These are phyloP conservation scores for Spinellus fusiger DNA, from an alignment of 192 early-diverging fungal genomes.

Conservation along the genomic window DNA sequence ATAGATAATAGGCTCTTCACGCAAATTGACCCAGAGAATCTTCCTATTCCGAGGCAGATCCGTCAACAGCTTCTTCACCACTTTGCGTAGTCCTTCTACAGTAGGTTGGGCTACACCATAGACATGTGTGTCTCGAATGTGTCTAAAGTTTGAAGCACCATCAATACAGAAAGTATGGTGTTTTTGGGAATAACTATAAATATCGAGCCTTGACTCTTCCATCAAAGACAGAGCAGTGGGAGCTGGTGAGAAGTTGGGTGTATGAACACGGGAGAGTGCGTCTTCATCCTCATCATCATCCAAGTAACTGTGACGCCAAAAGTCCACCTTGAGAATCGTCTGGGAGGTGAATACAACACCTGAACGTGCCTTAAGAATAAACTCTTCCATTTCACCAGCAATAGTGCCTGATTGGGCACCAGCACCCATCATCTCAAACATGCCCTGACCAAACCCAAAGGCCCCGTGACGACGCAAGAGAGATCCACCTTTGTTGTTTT, in stretches of 20 bases:
- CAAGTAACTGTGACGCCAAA: conserved; percentile 34
- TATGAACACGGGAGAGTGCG: background rate
- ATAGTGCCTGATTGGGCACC: conserved; percentile 21
- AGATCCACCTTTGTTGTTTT: background rate
- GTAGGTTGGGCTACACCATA: conserved; percentile 59
- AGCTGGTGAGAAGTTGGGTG: conserved; percentile 3
- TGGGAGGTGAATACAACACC: conserved; percentile 51
- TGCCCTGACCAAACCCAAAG: conserved; percentile 16
- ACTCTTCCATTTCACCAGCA: conserved; percentile 44
- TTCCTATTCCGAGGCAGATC: conserved; percentile 10
- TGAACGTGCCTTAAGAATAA: conserved; percentile 48
- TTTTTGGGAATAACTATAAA: background rate
- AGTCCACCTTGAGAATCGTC: conserved; percentile 58
- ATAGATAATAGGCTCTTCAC: conserved; percentile 64
- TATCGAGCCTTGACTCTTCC: background rate
- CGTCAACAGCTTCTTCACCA: conserved; percentile 24
- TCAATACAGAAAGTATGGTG: conserved; percentile 30
- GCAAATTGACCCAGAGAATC: conserved; percentile 59
- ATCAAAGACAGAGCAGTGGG: background rate
- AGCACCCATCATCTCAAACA: conserved; percentile 27
- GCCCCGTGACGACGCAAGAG: background rate
- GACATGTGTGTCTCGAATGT: conserved; percentile 32
- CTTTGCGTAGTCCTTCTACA: conserved; percentile 46
- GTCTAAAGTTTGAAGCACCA: conserved; percentile 53
- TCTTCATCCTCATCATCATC: conserved; percentile 11